A percentile compares a stretch with the other conserved stretches of the same genome.
phyloP scores from a whole-genome alignment of 192 early-diverging fungal genomes.

The Entophlyctis luteolus region DNA sequence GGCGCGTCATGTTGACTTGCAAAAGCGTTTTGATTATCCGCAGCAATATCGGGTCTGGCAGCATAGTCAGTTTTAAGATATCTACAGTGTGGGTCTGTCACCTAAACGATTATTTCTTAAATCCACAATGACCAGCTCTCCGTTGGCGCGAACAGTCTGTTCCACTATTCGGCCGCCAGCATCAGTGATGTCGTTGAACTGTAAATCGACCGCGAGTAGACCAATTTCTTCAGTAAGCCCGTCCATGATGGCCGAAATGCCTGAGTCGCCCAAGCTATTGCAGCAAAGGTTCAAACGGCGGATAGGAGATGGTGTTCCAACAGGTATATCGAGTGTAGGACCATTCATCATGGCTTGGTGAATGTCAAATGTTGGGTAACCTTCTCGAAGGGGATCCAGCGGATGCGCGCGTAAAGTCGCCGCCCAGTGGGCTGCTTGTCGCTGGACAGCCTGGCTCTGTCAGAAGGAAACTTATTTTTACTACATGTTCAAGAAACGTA shows the following conservation, averaged over 20 bases:
- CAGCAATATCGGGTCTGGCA: conserved; percentile 14
- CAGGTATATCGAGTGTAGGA: conserved; percentile 5
- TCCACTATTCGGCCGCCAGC: conserved; percentile 34
- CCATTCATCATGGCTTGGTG: conserved; percentile 2
- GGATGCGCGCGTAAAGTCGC: conserved; percentile 25
- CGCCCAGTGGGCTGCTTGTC: conserved; percentile 30
- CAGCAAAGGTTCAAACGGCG: conserved; percentile 32
- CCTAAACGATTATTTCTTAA: conserved; percentile 32
- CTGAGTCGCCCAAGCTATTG: conserved; percentile 33
- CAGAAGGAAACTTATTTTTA: neutral
- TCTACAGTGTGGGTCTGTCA: neutral
- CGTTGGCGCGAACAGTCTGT: conserved; percentile 33
- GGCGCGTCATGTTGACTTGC: conserved; percentile 11
- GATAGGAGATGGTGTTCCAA: conserved; percentile 22
- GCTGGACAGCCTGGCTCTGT: conserved; percentile 28
- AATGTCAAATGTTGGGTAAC: conserved; percentile 12
- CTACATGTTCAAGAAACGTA: neutral
- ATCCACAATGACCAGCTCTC: conserved; percentile 37
- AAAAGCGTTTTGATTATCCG: conserved; percentile 12
- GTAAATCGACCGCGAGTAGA: conserved; percentile 35
- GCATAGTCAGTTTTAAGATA: neutral
- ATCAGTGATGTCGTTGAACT: conserved; percentile 33
- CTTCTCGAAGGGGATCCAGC: conserved; percentile 13
- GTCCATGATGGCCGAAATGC: conserved; percentile 33
- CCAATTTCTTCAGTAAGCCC: conserved; percentile 37